Base-by-base conservation (phyloP, 2,329 filamentous ascomycete genomes). In the Fusarium penzigii region DNA sequence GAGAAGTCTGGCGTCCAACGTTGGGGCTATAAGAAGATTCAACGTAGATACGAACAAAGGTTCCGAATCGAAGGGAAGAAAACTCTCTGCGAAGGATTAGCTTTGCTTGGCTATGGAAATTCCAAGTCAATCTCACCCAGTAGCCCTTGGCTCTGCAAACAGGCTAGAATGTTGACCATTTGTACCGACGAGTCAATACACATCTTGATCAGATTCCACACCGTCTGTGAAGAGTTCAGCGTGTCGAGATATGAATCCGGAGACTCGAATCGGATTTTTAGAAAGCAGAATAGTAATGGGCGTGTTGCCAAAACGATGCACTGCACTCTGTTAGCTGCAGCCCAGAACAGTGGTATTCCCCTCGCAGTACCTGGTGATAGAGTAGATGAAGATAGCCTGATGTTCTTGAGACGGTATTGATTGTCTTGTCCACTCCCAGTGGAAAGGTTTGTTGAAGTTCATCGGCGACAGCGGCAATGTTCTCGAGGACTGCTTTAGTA, bases 11-110 rank as follows among this genome's bases (percentile, higher is more conserved):
- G 64, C 53, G 41, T 76, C 72, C 12, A 77, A 62, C 44, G 68
- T 59, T 0, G 74, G 59, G 1, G 66, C 72, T 1, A 78, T 57
- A 1, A 77, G 58, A 0, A 78, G 64, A 11, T 74, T 68, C n/a
- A 77, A 66, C 2, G 70, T 73, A 0, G 77, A 75, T 0, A 75
- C 70, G 13, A 76, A 78, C 0, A 75, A 62, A 0, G 74, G 67
- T 40, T 79, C 76, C 0, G 78, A 68, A 50, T 79, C 76, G 46
- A 78, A 78, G 0, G 76, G 75, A 0, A 80, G 69, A 52, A 80
- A 80, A 0, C 71, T 75, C 62, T 79, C 77, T 79, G 13, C 0
- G 13, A 1, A 29, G 2, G 11, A 20, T 52, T 8, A 48, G 49
- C 20, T 49, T 17, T 3, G 2, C 1, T 6, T 11, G 2, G 5